phyloP scores from a whole-genome alignment of 1,284 basidiomycete genomes.

The Cryptococcus jaspeensis region DNA sequence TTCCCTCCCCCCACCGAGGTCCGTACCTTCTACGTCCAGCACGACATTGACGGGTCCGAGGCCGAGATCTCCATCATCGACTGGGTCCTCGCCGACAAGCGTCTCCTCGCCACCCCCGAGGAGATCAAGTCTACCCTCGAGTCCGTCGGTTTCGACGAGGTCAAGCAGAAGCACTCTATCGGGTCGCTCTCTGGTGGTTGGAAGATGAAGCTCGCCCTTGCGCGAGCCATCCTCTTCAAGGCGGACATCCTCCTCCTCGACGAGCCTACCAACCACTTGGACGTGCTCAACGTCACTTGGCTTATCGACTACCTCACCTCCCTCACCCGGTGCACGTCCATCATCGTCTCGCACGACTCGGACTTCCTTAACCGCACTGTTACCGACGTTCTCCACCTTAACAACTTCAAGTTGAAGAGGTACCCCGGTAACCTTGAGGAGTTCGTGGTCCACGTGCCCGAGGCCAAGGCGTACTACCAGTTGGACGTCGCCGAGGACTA shows the following conservation, averaged over 20 bases:
- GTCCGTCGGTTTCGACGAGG: conserved; percentile 86
- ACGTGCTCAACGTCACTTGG: conserved; percentile 96
- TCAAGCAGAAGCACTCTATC: conserved; percentile 80
- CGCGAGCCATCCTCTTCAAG: conserved; percentile 98
- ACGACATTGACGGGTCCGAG: conserved; percentile 95
- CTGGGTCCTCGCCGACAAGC: conserved; percentile 84
- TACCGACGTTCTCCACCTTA: conserved; percentile 97
- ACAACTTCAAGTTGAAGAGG: conserved; percentile 98
- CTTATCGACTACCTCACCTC: conserved; percentile 90
- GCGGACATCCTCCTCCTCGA: conserved; percentile 95
- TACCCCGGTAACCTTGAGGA: conserved; percentile 97
- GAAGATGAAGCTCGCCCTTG: conserved; percentile 99
- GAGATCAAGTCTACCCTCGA: conserved; percentile 79
- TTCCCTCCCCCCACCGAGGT: conserved; percentile 41
- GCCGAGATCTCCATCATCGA: conserved; percentile 85
- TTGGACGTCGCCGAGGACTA: conserved; percentile 92
- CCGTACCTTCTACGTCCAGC: conserved; percentile 74
- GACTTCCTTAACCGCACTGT: conserved; percentile 98
- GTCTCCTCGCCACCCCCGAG: conserved; percentile 68
- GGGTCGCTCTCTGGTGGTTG: conserved; percentile 97
- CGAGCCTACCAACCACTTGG: conserved; percentile 98
- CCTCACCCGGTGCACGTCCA: conserved; percentile 89
- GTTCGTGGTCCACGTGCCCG: conserved; percentile 91
- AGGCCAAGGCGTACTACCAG: conserved; percentile 97
- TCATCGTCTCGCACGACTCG: conserved; percentile 99